phyloP scores from a whole-genome alignment of 2,329 filamentous ascomycete species.

The Fusarium dimerum region DNA sequence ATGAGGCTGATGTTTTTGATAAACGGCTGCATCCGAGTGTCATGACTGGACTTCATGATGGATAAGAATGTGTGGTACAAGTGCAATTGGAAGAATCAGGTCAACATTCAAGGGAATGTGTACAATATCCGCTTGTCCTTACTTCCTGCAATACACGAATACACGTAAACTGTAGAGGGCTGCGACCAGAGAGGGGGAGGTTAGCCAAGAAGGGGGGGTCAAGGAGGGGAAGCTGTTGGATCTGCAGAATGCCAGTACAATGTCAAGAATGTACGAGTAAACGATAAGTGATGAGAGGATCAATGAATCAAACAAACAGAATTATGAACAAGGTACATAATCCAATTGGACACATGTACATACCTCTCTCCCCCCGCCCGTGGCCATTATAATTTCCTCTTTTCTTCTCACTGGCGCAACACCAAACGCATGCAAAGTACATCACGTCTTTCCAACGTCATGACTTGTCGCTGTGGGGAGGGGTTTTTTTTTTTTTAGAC shows the following conservation, averaged over 20 bases:
- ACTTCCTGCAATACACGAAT: too few species aligned
- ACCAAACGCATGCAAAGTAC: neutral
- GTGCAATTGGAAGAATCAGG: neutral
- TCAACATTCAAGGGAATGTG: too few species aligned
- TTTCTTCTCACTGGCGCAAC: neutral
- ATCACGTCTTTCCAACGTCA: neutral
- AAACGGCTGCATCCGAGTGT: constrained; percentile 5
- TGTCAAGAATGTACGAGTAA: neutral
- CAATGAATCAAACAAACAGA: too few species aligned
- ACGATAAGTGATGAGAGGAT: neutral
- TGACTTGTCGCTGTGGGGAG: neutral
- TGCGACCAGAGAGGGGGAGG: too few species aligned
- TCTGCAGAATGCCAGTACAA: too few species aligned
- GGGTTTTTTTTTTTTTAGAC: too few species aligned
- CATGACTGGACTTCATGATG: neutral
- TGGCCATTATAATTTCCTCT: neutral
- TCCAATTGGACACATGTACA: too few species aligned
- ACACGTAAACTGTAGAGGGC: too few species aligned
- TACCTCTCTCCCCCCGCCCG: too few species aligned
- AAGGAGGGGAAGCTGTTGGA: too few species aligned
- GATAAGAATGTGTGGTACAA: neutral
- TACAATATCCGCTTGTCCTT: too few species aligned
- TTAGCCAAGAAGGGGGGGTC: neutral
- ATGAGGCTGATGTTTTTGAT: constrained; percentile 16
- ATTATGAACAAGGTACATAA: too few species aligned